Evolutionary conservation across 495 filamentous ascomycete genomes (phyloP).

Genomic region (Penicillium arizonense): DNA sequence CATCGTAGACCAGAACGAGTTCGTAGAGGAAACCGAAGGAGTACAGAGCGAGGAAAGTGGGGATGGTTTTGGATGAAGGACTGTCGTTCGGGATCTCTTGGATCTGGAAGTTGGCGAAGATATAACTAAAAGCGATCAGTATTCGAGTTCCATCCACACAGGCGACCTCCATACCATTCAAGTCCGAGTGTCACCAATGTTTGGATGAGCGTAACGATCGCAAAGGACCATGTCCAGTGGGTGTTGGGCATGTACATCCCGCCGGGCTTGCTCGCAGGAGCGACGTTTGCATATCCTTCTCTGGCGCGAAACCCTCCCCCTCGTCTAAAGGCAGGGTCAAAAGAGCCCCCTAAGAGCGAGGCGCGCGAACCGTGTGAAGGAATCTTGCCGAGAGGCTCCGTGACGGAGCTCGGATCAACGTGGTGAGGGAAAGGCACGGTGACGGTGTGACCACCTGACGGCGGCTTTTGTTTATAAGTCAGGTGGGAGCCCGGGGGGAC

Average conservation of each 20-base stretch:
- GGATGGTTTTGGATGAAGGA: conserved; percentile 63
- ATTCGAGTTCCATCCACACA: no score
- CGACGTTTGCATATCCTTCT: conserved; percentile 51
- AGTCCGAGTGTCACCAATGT: conserved; percentile 74
- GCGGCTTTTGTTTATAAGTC: conserved; percentile 22
- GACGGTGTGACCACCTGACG: conserved; percentile 36
- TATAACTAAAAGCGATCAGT: conserved; percentile 30
- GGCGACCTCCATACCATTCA: conserved; percentile 67
- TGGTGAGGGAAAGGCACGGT: conserved; percentile 36
- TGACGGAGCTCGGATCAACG: conserved; percentile 38
- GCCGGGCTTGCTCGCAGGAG: conserved; percentile 16
- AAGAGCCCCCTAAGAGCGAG: conserved; percentile 63
- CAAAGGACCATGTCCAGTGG: conserved; percentile 85
- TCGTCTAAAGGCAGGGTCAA: conserved; percentile 51
- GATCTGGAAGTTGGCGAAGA: conserved; percentile 60
- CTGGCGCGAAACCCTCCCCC: conserved; percentile 54
- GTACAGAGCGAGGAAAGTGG: conserved; percentile 92
- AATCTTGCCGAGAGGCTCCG: conserved; percentile 57
- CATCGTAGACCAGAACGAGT: conserved; percentile 85
- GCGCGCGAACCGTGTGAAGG: conserved; percentile 58
- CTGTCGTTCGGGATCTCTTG: conserved; percentile 54
- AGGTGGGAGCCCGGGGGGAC: conserved; percentile 8
- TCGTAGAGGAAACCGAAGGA: conserved; percentile 97
- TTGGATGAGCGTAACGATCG: conserved; percentile 71
- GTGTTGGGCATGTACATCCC: conserved; percentile 73